Evolutionary conservation across 352 stramenopile species (phyloP), one percentile per base, ranked within the genome.

Genomic region (Globisporangium polare): DNA sequence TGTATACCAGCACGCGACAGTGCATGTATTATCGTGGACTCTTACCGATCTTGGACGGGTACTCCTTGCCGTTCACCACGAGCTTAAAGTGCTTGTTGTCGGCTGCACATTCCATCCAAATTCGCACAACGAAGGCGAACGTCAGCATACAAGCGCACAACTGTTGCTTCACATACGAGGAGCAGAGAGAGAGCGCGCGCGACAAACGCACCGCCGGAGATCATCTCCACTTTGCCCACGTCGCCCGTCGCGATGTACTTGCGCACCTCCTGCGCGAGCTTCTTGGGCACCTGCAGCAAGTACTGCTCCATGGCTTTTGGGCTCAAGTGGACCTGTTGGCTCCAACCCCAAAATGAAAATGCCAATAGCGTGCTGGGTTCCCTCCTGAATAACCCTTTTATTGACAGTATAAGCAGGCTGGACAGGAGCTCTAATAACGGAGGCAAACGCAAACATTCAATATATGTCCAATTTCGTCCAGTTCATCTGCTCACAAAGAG

Each of bases 81-180:
- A 94, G 73, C 46, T 74, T 90, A 68, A 95, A 94, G 68, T 93
- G 80, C 46, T 92, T 91, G 59, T 94, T 95, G 74, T 95, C 86
- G 18, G 84, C 86, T 95, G 60, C 42, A 26, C 17, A 53, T 47
- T 41, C 20, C 60, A 9, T 13, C 7, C 43, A 42, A 69, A 24
- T 45, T 20, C 39, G 17, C 39, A 20, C 33, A 39, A 47, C 29
- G n/a, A n/a, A 33, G 33, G 33, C 33, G 18, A 18, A 62, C 9
- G 27, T 55, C 17, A 55, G 18, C 49, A 8, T 5, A 18, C 20
- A 24, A 24, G 55, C 41, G 37, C n/a, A 20, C 26, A 4, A 37
- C 18, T 12, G 3, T 10, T 10, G 24, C 37, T 4, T 39, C 29
- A 43, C 61, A 65, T 27, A 74, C 18, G 5, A 13, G 10, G 15